phyloP scores from a whole-genome alignment of 345 rosid species.

The Lagerstroemia speciosa region DNA sequence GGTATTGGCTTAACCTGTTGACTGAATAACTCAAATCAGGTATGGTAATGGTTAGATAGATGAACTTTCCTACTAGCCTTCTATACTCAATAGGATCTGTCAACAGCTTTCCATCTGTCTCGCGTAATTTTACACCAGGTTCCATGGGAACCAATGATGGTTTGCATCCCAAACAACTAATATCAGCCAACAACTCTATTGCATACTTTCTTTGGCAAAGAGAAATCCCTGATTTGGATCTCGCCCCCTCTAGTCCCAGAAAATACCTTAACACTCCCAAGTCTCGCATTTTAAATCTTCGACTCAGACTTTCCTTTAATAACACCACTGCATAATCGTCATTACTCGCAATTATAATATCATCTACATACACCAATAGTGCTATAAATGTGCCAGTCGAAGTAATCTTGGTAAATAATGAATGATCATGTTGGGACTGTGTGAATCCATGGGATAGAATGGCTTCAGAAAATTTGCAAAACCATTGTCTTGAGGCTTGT shows the following conservation, averaged over 20 bases:
- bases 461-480: too few relatives aligned
- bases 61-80: not conserved
- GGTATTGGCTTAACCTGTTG: not conserved
- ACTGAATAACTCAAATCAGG: not conserved
- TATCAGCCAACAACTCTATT: not conserved
- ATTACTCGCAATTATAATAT: not conserved
- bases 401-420: too few relatives aligned
- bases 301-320: not conserved
- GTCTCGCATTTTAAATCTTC: not conserved
- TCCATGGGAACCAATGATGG: not conserved
- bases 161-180: not conserved
- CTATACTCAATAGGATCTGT: not conserved
- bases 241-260: not conserved
- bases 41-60: not conserved
- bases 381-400: not conserved
- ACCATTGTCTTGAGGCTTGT: not conserved
- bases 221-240: not conserved
- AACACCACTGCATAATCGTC: too few relatives aligned
- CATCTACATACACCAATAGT: not conserved
- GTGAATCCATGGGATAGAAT: not conserved
- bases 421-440: not conserved
- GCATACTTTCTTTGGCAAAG: not conserved
- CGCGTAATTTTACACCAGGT: not conserved
- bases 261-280: not conserved
- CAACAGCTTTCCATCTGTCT: too few relatives aligned